Evolutionary conservation across 2,329 filamentous ascomycete genomes (phyloP).

Genomic region (Colletotrichum brevisporum): DNA sequence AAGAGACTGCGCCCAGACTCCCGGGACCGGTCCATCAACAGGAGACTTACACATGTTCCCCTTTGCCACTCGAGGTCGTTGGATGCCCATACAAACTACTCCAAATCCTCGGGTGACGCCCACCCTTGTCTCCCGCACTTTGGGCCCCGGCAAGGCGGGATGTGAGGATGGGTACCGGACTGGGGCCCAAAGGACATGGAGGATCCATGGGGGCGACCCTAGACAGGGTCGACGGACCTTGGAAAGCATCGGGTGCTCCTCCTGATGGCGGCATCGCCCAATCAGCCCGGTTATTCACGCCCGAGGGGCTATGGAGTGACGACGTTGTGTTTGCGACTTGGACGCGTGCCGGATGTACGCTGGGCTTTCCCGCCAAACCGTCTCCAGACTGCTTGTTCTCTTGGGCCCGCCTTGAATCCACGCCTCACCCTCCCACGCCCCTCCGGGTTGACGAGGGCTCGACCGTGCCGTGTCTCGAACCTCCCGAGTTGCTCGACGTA

Average conservation of each 20-base stretch:
- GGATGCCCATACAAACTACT: not conserved
- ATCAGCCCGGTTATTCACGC: conserved; percentile 13
- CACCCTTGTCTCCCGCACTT: conserved; percentile 37
- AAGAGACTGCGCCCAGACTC: not conserved
- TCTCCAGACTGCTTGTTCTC: not conserved
- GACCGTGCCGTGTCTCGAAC: conserved; percentile 26
- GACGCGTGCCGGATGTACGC: conserved; percentile 22
- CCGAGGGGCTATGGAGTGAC: conserved; percentile 23
- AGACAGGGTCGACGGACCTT: conserved; percentile 3
- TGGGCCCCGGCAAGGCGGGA: conserved; percentile 30
- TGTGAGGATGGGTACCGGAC: conserved; percentile 21
- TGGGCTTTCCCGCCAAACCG: conserved; percentile 32
- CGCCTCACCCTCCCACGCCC: conserved; percentile 27
- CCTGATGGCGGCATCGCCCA: conserved; percentile 23
- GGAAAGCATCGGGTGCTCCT: conserved; percentile 30
- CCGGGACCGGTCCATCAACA: conserved; percentile 25
- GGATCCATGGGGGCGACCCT: conserved; percentile 21
- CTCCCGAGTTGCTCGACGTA: conserved; percentile 20
- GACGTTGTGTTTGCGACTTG: conserved; percentile 28
- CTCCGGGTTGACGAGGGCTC: conserved; percentile 1
- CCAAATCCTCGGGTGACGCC: conserved; percentile 10
- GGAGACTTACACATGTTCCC: conserved; percentile 37
- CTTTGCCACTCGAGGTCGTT: conserved; percentile 15
- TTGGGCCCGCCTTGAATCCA: conserved; percentile 29
- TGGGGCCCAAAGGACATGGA: conserved; percentile 5